phyloP scores from a whole-genome alignment of 1,139 yeast species.

The Suhomyces kunorum region DNA sequence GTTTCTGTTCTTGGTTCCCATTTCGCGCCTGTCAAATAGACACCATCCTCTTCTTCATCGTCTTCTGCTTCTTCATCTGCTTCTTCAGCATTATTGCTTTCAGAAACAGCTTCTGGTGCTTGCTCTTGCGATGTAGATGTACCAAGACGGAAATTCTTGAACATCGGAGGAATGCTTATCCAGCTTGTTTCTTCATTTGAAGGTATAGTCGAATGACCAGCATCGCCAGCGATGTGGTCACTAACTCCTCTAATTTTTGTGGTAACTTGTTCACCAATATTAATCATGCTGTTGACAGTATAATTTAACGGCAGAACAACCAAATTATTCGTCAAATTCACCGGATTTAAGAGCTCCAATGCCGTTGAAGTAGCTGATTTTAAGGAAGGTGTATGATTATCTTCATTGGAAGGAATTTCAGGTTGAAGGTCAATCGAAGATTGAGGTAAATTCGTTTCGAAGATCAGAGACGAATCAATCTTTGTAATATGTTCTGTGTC shows the following conservation, averaged over 20 bases:
- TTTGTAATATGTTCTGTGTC: slow-evolving; percentile 22
- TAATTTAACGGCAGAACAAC: slow-evolving; percentile 43
- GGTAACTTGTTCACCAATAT: slow-evolving; percentile 11
- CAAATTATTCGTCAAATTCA: slow-evolving; percentile 37
- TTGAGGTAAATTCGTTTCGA: slow-evolving; percentile 15
- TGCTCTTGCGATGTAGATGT: background rate
- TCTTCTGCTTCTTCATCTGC: slow-evolving; percentile 17
- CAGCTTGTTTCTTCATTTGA: slow-evolving; percentile 16
- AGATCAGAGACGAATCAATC: slow-evolving; percentile 22
- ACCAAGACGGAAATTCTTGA: slow-evolving; percentile 15
- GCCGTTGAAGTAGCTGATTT: slow-evolving; percentile 19
- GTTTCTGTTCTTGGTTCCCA: slow-evolving; percentile 17
- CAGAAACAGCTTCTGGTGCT: background rate
- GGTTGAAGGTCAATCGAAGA: slow-evolving; percentile 9
- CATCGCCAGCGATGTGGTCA: slow-evolving; percentile 10
- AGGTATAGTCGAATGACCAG: background rate
- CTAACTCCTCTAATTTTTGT: slow-evolving; percentile 6
- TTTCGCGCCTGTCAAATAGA: slow-evolving; percentile 31
- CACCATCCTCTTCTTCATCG: slow-evolving; percentile 21
- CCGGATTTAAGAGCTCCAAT: slow-evolving; percentile 36
- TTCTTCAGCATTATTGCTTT: background rate
- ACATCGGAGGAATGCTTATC: slow-evolving; percentile 30
- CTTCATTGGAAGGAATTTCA: slow-evolving; percentile 2
- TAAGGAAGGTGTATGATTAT: slow-evolving; percentile 2
- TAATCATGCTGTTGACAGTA: slow-evolving; percentile 39